Base-by-base conservation (phyloP, 768 basidiomycete genomes). In the Daedaleopsis sinensis region DNA sequence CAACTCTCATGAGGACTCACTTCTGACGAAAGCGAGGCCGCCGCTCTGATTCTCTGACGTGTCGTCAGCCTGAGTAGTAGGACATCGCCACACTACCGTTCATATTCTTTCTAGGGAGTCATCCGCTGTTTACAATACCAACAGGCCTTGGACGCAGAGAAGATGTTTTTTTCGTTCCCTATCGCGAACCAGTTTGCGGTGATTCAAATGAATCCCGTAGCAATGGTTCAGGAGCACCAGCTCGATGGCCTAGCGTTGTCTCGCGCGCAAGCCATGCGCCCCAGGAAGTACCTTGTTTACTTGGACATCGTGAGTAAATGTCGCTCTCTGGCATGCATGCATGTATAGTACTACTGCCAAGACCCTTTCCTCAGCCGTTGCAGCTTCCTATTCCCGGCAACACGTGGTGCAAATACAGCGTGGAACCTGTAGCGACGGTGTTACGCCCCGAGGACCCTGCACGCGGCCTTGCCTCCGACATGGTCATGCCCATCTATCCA, bases 401-500 rank as follows among this genome's bases (percentile, higher is more conserved):
- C n/a, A 16, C 24, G 9, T 60, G 59, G 59, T 60, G 39, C n/a
- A 46, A 53, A 18, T 60, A 42, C 49, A 12, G 55, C 13, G 53
- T 60, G 1, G 1, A 24, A 1, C 59, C 47, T 1, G 49, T 60
- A 5, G 59, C 46, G 15, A 36, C 47, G 1, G 43, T 39, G 8
- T 37, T 59, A 0, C 44, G 52, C 2, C 52, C 52, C 1, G 52
- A 16, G 4, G 47, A 38, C 10, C 23, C 24, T 9, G 24, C 39
- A 16, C 16, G 18, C 1, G 59, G 59, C 1, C 50, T 60, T 11
- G 55, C 59, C 13, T 23, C 59, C 2, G 59, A 60, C n/a, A 60
- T 60, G 59, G 59, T 32, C 39, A 43, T 60, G 6, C 59, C 59
- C 3, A 60, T 60, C 18, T 43, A 55, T 23, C 59, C 59, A 3